A percentile compares a stretch with the other conserved stretches of the same genome.
These are phyloP conservation scores for Fusarium torulosum DNA, from an alignment of 2,329 filamentous ascomycete genomes.

Conservation along the genomic window DNA sequence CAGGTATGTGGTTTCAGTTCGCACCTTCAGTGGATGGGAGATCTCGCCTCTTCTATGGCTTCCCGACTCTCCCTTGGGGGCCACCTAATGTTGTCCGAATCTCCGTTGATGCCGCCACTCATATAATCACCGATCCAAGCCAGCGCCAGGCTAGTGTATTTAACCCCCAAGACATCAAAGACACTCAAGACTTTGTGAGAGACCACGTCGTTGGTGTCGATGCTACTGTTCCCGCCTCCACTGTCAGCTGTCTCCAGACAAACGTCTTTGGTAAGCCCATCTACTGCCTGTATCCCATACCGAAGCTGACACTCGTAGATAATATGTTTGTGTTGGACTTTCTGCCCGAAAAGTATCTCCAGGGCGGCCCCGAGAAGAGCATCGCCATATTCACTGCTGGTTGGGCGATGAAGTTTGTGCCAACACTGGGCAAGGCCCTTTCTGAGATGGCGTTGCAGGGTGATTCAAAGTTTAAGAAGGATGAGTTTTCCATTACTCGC, in stretches of 20 bases:
- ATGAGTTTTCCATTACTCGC: conserved; percentile 30
- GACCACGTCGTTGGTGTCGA: conserved; percentile 30
- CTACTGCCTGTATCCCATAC: accelerated
- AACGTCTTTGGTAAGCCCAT: conserved; percentile 20
- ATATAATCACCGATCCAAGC: conserved; percentile 17
- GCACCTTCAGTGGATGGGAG: conserved; percentile 7
- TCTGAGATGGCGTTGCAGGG: conserved; percentile 25
- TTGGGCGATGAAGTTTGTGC: conserved; percentile 41
- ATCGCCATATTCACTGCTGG: conserved; percentile 29
- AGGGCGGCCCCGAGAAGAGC: conserved; percentile 22
- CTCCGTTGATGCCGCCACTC: conserved; percentile 31
- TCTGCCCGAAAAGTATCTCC: conserved; percentile 27
- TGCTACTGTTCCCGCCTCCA: conserved; percentile 20
- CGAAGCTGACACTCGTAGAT: conserved; percentile 4
- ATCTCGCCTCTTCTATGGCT: conserved; percentile 33
- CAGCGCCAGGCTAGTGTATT: conserved; percentile 9
- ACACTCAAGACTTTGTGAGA: conserved; percentile 27
- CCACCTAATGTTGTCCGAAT: conserved; percentile 31
- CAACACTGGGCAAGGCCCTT: conserved; percentile 29
- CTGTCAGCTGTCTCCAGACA: conserved; percentile 29
- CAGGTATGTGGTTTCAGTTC: conserved; percentile 39
- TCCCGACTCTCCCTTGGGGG: conserved; percentile 30
- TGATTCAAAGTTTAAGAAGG: conserved; percentile 17
- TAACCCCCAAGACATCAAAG: conserved; percentile 14
- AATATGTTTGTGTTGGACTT: conserved; percentile 40